These are phyloP conservation scores for Podospora comata DNA, from an alignment of 495 filamentous ascomycete species.

Conservation along the genomic window DNA sequence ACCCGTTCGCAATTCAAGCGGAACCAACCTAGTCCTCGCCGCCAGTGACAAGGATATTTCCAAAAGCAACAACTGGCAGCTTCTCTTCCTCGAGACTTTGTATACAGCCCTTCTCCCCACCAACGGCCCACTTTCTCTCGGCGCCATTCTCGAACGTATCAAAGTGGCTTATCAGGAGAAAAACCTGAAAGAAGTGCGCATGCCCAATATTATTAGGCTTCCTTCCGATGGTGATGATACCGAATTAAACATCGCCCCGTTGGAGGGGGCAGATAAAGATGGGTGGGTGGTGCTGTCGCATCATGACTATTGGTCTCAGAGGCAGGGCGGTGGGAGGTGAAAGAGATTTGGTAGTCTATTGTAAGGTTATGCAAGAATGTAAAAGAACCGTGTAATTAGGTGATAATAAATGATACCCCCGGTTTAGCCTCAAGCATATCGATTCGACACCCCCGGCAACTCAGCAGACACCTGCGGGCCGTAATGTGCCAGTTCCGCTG, in stretches of 20 bases:
- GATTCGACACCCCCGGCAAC: not conserved
- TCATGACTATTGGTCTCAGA: not conserved
- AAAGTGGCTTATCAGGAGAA: not conserved
- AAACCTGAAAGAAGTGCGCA: not conserved
- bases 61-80: not conserved
- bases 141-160: not conserved
- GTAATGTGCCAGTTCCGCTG: not conserved
- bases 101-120: not conserved
- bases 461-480: not conserved
- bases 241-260: not conserved
- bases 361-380: too few species aligned
- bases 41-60: not conserved
- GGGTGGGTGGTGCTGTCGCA: not conserved
- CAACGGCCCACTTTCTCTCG: not conserved
- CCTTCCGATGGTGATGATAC: not conserved
- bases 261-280: not conserved
- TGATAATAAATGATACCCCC: too few species aligned
- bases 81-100: not conserved
- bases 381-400: not conserved
- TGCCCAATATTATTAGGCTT: not conserved
- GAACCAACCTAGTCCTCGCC: not conserved
- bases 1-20: not conserved
- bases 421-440: not conserved
- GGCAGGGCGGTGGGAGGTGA: not conserved
- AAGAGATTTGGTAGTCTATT: not conserved